Evolutionary conservation across 768 basidiomycete genomes (phyloP).

Genomic region (Tylopilus cervinicoccineus): DNA sequence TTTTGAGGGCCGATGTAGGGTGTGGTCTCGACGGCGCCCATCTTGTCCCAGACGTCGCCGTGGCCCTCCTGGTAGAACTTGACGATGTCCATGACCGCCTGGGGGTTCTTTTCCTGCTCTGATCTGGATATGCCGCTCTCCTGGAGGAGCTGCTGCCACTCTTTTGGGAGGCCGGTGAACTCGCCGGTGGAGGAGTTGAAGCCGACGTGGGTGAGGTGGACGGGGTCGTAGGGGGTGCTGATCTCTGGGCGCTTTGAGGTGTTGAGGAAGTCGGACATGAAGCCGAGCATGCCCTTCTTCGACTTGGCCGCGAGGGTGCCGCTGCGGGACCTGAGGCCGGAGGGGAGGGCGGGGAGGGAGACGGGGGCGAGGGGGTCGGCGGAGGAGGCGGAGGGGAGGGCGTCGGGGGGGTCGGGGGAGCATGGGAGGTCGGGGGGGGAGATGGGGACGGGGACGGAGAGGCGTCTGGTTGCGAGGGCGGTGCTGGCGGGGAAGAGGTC

Average conservation of each 20-base stretch:
- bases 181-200: slow-evolving; percentile 99
- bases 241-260: slow-evolving; percentile 81
- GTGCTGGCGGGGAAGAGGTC: slow-evolving; percentile 58
- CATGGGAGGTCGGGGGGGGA: slow-evolving; percentile 22
- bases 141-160: slow-evolving; percentile 97
- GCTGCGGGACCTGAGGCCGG: slow-evolving; percentile 39
- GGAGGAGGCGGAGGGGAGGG: slow-evolving; percentile 19
- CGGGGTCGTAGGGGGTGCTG: slow-evolving; percentile 97
- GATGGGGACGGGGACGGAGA: slow-evolving; percentile 43
- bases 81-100: slow-evolving; percentile 98
- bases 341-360: slow-evolving; percentile 1
- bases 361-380: slow-evolving; percentile 7
- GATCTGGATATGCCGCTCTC: slow-evolving; percentile 91
- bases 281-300: slow-evolving; percentile 60
- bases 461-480: slow-evolving; percentile 43
- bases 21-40: slow-evolving; percentile 50
- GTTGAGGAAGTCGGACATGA: slow-evolving; percentile 74
- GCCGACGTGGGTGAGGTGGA: slow-evolving; percentile 98
- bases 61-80: slow-evolving; percentile 95
- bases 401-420: slow-evolving; percentile 21
- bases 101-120: slow-evolving; percentile 97
- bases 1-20: slow-evolving; percentile 26
- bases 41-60: slow-evolving; percentile 82
- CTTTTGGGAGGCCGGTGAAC: slow-evolving; percentile 95
- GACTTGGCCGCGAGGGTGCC: slow-evolving; percentile 39